These are phyloP conservation scores for Alternaria sp. DNA, from an alignment of 2,329 filamentous ascomycete species.

Conservation along the genomic window DNA sequence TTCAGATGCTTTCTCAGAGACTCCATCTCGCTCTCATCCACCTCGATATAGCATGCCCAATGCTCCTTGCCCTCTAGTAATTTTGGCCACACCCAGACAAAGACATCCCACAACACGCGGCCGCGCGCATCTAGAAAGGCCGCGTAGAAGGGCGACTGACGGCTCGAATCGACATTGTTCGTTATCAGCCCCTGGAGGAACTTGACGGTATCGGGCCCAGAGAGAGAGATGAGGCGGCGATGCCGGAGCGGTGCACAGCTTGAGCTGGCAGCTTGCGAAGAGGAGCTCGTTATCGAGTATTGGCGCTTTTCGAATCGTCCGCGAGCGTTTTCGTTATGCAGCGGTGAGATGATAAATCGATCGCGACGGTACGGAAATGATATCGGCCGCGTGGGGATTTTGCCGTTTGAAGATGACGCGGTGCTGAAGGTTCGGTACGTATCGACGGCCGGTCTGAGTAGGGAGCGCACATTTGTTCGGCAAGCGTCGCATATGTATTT, in stretches of 20 bases:
- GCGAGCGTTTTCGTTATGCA: neutral
- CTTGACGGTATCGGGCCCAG: slow-evolving; percentile 78
- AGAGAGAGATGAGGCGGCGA: slow-evolving; percentile 78
- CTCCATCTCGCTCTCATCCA: slow-evolving; percentile 71
- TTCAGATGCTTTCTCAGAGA: slow-evolving; percentile 74
- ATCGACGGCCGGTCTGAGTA: slow-evolving; percentile 6
- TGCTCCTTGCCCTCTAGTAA: slow-evolving; percentile 39
- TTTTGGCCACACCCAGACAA: slow-evolving; percentile 68
- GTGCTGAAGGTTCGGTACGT: slow-evolving; percentile 13
- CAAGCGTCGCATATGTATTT: slow-evolving; percentile 33
- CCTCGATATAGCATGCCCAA: slow-evolving; percentile 78
- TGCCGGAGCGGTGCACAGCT: slow-evolving; percentile 67
- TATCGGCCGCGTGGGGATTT: neutral
- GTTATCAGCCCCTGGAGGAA: slow-evolving; percentile 92
- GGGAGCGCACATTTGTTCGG: slow-evolving; percentile 6
- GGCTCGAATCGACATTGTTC: slow-evolving; percentile 65
- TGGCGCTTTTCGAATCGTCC: neutral
- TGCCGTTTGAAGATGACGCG: slow-evolving; percentile 11
- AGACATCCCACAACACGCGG: slow-evolving; percentile 85
- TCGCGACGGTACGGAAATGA: slow-evolving; percentile 35
- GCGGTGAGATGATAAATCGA: neutral
- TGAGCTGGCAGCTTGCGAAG: slow-evolving; percentile 33
- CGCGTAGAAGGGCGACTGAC: slow-evolving; percentile 63
- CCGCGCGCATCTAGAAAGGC: slow-evolving; percentile 85
- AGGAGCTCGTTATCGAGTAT: neutral